phyloP scores from a whole-genome alignment of 352 stramenopile species.

The Phytophthora vignae region DNA sequence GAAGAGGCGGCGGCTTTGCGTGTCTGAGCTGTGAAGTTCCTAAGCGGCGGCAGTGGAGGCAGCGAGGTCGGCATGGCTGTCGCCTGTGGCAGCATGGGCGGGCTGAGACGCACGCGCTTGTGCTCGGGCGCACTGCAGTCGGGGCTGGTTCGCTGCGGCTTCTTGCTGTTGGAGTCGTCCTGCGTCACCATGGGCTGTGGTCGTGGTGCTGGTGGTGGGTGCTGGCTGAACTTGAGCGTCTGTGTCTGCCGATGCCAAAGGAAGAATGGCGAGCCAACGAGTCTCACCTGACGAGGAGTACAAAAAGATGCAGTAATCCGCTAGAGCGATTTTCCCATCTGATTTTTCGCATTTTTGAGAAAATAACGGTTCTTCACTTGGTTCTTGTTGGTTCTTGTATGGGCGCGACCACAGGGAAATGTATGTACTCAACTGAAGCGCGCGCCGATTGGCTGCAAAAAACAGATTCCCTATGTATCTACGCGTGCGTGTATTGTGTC shows the following conservation, averaged over 20 bases:
- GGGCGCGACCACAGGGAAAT: neutral
- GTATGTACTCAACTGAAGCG: neutral
- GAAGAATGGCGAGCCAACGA: neutral
- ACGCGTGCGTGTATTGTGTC: neutral
- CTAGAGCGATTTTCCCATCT: neutral
- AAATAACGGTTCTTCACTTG: neutral
- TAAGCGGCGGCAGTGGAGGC: slow-evolving; percentile 27
- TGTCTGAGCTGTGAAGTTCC: slow-evolving; percentile 2
- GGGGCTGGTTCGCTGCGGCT: slow-evolving; percentile 2
- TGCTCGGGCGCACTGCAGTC: slow-evolving; percentile 7
- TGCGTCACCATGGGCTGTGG: slow-evolving; percentile 14
- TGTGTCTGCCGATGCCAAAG: neutral
- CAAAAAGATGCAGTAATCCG: no score
- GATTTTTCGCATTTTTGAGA: neutral
- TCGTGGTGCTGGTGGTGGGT: neutral
- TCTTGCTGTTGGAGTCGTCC: slow-evolving; percentile 19
- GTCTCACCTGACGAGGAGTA: neutral
- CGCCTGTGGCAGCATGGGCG: slow-evolving; percentile 16
- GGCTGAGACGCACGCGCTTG: slow-evolving; percentile 39
- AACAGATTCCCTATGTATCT: neutral
- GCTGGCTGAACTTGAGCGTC: neutral
- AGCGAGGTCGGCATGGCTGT: neutral
- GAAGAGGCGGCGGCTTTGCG: neutral
- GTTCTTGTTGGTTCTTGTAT: neutral
- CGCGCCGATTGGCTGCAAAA: neutral